phyloP scores from a whole-genome alignment of 2,329 filamentous ascomycete species.

The Corniculantispora saksenae region DNA sequence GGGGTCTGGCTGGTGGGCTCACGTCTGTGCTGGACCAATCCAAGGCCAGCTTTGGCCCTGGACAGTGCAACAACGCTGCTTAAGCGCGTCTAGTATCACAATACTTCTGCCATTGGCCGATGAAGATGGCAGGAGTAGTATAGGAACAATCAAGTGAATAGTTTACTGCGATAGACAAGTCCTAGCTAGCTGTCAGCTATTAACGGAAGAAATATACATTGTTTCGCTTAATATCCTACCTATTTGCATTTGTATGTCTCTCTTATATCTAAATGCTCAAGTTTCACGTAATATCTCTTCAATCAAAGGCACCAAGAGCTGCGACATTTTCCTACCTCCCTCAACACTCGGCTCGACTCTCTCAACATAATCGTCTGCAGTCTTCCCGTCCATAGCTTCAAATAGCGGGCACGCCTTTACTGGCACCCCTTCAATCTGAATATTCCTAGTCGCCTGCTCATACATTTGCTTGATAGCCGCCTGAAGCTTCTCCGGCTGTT shows the following conservation, averaged over 20 bases:
- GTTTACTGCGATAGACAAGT: too few species aligned
- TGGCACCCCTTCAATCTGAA: neutral
- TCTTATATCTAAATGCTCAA: neutral
- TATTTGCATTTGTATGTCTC: too few species aligned
- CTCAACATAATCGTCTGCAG: conserved; percentile 1
- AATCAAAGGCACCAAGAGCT: neutral
- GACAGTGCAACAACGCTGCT: neutral
- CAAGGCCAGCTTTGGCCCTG: neutral
- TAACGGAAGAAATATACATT: too few species aligned
- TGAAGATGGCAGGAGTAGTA: too few species aligned
- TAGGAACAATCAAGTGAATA: too few species aligned
- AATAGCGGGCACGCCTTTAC: neutral
- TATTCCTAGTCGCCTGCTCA: conserved; percentile 12
- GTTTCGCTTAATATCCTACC: too few species aligned
- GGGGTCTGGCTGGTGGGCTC: neutral
- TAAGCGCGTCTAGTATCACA: neutral
- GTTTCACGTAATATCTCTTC: neutral
- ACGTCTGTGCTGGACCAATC: neutral
- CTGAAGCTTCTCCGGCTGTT: conserved; percentile 5
- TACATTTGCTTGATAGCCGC: conserved; percentile 10
- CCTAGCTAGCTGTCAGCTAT: too few species aligned
- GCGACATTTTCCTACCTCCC: conserved; percentile 13
- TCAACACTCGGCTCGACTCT: conserved; percentile 18
- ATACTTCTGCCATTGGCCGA: too few species aligned
- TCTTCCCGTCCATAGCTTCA: conserved; percentile 3